Conservation (phyloP, 2,329 filamentous ascomycete species). For the Aspergillus chevalieri region DNA sequence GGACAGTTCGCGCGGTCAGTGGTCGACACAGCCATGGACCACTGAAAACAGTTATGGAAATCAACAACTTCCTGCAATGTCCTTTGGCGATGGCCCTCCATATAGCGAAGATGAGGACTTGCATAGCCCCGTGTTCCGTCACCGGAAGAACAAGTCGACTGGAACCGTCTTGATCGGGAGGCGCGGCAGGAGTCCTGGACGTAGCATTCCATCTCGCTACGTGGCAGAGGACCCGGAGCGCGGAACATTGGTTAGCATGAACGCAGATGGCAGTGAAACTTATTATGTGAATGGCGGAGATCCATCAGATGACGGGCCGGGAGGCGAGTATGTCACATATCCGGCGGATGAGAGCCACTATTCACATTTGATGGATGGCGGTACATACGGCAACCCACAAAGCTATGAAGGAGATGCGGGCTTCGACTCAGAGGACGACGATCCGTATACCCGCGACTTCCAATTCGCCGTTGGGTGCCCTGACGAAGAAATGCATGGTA, state of each 20-base stretch:
- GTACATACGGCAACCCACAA: slow-evolving; percentile 37
- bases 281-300: slow-evolving; percentile 67
- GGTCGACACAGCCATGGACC: slow-evolving; percentile 47
- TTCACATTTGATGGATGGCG: slow-evolving; percentile 37
- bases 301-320: slow-evolving; percentile 59
- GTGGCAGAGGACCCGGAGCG: slow-evolving; percentile 52
- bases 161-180: slow-evolving; percentile 33
- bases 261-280: slow-evolving; percentile 65
- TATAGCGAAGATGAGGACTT: slow-evolving; percentile 96
- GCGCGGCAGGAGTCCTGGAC: slow-evolving; percentile 43
- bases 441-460: slow-evolving; percentile 81
- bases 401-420: slow-evolving; percentile 25
- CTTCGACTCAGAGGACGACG: slow-evolving; percentile 41
- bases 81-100: slow-evolving; percentile 81
- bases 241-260: slow-evolving; percentile 61
- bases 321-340: slow-evolving; percentile 76
- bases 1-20: slow-evolving; percentile 60
- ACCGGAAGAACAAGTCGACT: slow-evolving; percentile 76
- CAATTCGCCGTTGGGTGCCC: slow-evolving; percentile 92
- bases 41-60: slow-evolving; percentile 51
- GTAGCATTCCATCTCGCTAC: slow-evolving; percentile 26
- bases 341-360: slow-evolving; percentile 59
- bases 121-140: slow-evolving; percentile 80
- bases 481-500: slow-evolving; percentile 96
- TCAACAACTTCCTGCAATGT: slow-evolving; percentile 72